Evolutionary conservation across 1,284 basidiomycete genomes (phyloP).

Genomic region (Trametes hirsuta): DNA sequence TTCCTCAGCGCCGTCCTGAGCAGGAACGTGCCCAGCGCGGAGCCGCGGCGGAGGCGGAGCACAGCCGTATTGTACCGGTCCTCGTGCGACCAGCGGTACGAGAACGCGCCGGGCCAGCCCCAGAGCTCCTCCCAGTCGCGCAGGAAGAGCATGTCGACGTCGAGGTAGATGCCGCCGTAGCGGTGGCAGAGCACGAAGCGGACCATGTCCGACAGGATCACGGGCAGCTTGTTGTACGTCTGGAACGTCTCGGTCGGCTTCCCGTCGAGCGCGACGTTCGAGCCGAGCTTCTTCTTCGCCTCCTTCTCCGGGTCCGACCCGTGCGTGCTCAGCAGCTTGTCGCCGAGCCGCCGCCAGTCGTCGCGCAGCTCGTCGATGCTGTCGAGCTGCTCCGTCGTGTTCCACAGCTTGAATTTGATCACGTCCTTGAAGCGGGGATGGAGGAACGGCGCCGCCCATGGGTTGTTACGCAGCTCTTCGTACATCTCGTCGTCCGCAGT

Average conservation of each 20-base stretch:
- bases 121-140: conserved; percentile 77
- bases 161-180: conserved; percentile 72
- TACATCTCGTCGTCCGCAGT: conserved; percentile 61
- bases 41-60: conserved; percentile 63
- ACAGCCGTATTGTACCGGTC: conserved; percentile 75
- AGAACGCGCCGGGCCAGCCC: conserved; percentile 72
- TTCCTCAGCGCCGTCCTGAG: conserved; percentile 71
- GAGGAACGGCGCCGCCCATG: conserved; percentile 71
- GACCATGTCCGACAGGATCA: conserved; percentile 72
- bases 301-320: conserved; percentile 54
- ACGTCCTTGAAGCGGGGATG: conserved; percentile 67
- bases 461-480: conserved; percentile 57
- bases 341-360: conserved; percentile 56
- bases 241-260: conserved; percentile 27
- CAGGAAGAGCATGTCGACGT: conserved; percentile 73
- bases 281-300: conserved; percentile 32
- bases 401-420: conserved; percentile 75
- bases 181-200: conserved; percentile 71
- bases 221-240: conserved; percentile 66
- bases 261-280: conserved; percentile 21
- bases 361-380: conserved; percentile 60
- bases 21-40: conserved; percentile 65
- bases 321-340: conserved; percentile 62
- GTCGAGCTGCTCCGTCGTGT: conserved; percentile 74
- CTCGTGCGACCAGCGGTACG: conserved; percentile 68